These are phyloP conservation scores for Aspergillus oerlinghausenensis DNA, from an alignment of 2,329 filamentous ascomycete species.

Conservation along the genomic window DNA sequence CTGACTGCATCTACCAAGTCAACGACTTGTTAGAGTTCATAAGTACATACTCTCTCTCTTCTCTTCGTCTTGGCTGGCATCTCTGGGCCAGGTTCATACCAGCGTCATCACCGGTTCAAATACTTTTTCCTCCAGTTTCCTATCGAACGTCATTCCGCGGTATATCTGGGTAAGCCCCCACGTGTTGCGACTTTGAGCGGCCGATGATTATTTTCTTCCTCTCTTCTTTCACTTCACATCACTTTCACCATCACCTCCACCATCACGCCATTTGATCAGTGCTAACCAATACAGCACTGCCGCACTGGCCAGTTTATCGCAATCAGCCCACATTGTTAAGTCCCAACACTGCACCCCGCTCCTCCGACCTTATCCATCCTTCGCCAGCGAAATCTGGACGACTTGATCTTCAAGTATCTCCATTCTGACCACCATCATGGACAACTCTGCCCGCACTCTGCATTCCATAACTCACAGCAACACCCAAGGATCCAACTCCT, in stretches of 20 bases:
- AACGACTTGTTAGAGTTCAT: neutral
- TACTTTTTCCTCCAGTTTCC: neutral
- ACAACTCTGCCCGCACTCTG: constrained; percentile 1
- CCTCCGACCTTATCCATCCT: neutral
- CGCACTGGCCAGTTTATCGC: neutral
- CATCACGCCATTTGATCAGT: constrained; percentile 1
- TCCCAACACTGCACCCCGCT: neutral
- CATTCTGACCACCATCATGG: neutral
- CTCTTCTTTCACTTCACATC: neutral
- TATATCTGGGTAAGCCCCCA: constrained; percentile 13
- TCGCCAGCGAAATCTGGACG: neutral
- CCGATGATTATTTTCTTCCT: neutral
- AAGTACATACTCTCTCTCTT: neutral
- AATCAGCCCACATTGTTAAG: neutral
- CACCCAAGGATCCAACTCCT: neutral
- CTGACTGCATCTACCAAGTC: neutral
- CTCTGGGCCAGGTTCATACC: neutral
- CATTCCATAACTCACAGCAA: constrained; percentile 1
- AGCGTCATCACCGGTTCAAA: constrained; percentile 7
- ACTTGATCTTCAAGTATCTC: neutral
- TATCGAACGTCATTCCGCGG: constrained; percentile 22
- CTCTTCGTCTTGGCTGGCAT: neutral
- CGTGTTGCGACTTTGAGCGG: constrained; percentile 7
- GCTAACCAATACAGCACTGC: neutral
- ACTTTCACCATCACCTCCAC: neutral